Evolutionary conservation across 2,329 filamentous ascomycete species (phyloP), one percentile per base, ranked within the genome.

Genomic region (Cladophialophora yegresii): DNA sequence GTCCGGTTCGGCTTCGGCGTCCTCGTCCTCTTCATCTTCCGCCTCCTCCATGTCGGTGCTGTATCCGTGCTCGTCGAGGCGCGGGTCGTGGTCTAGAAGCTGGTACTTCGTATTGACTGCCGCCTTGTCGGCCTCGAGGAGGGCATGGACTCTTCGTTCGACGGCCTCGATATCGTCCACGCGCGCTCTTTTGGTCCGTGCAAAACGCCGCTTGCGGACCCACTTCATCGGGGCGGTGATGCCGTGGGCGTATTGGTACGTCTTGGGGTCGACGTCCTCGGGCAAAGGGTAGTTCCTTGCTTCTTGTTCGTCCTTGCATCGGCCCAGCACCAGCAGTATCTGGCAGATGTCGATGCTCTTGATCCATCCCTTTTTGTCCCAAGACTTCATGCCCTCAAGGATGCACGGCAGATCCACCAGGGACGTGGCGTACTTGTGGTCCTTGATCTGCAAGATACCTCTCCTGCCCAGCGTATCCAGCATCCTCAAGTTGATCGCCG

Each of bases 331-430:
- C 7, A 96, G 79, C 40, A 96, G 83, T 90, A 96, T 96, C 79
- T 96, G 92, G 70, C 89, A 92, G 36, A 96, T 86, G 73, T 96
- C 92, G 33, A 90, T 89, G 8, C 90, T 90, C 79, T 96, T 96
- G 81, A 93, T 92, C 81, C 93, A 92, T 20, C 88, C 85, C 73
- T 90, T 92, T 73, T 88, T 88, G 75, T 96, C 92, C 90, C 92
- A 96, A 64, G 90, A 93, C 81, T 96, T 96, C 89, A 95, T 92
- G 7, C 88, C 89, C 75, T 96, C 92, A 4, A 93, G 88, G 63
- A 96, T 90, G 65, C 90, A 95, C 0, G 92, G 92, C 33, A 96
- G 78, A 71, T 96, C 92, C 8, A 96, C 88, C 75, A 96, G 82
- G 22, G 88, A 85, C 26, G 90, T 91, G 0, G 90, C 92, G 74